A percentile compares a stretch with the other conserved stretches of the same genome.
These are phyloP conservation scores for Leptomonas pyrrhocoris DNA, from an alignment of 208 protist genomes.

Conservation along the genomic window DNA sequence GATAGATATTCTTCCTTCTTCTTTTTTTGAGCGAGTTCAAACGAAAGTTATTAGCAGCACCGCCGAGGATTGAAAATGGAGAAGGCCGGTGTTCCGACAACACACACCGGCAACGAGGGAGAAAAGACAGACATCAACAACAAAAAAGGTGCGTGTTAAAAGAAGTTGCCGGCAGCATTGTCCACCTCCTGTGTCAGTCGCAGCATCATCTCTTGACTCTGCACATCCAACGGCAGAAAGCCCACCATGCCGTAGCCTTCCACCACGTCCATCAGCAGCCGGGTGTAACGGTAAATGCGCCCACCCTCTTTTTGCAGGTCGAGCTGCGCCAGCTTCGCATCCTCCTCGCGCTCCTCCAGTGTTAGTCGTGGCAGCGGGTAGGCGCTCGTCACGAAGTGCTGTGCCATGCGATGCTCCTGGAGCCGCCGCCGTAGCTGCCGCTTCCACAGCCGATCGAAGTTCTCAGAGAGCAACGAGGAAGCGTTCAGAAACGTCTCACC, in stretches of 20 bases:
- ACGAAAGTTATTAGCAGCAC: too few relatives aligned
- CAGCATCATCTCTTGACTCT: slow-evolving; percentile 89
- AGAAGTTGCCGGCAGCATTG: slow-evolving; percentile 80
- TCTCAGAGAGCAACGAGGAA: slow-evolving; percentile 63
- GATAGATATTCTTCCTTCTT: too few relatives aligned
- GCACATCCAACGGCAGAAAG: slow-evolving; percentile 91
- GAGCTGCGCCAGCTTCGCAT: slow-evolving; percentile 36
- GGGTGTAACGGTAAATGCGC: slow-evolving; percentile 75
- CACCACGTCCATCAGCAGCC: slow-evolving; percentile 90
- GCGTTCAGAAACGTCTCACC: slow-evolving; percentile 55
- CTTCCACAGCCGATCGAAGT: slow-evolving; percentile 86
- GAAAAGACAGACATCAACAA: neutral
- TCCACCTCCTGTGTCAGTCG: slow-evolving; percentile 82
- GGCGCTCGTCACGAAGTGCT: slow-evolving; percentile 34
- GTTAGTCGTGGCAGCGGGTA: slow-evolving; percentile 32
- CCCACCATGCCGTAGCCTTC: slow-evolving; percentile 95
- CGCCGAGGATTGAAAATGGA: too few relatives aligned
- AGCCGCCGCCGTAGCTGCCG: slow-evolving; percentile 63
- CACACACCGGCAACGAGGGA: too few relatives aligned
- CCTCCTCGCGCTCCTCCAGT: slow-evolving; percentile 49
- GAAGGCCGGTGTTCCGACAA: too few relatives aligned
- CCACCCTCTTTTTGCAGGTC: slow-evolving; percentile 72
- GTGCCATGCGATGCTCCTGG: slow-evolving; percentile 50
- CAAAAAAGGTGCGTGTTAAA: slow-evolving; percentile 16
- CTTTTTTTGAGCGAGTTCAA: too few relatives aligned